These are phyloP conservation scores for Suhomyces sp. DNA, from an alignment of 805 yeast species.

Conservation along the genomic window DNA sequence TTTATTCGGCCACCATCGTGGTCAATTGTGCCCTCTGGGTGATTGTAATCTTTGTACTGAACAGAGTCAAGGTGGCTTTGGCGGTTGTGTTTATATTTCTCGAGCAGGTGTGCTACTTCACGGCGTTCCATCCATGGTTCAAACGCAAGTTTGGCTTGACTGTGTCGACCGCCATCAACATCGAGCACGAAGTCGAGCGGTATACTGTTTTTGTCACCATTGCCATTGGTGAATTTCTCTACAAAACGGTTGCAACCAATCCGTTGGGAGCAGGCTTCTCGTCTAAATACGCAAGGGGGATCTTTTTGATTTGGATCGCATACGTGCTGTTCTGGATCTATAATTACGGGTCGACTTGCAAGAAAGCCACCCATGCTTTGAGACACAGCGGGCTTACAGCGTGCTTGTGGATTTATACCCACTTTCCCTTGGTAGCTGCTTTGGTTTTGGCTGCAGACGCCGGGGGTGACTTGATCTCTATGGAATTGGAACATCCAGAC, in stretches of 20 bases:
- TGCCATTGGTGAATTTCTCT: conserved; percentile 64
- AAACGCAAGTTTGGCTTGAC: conserved; percentile 42
- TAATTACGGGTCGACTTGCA: conserved; percentile 49
- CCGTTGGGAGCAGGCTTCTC: conserved; percentile 49
- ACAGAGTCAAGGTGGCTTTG: conserved; percentile 46
- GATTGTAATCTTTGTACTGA: conserved; percentile 46
- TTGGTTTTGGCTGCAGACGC: conserved; percentile 59
- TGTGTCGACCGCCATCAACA: conserved; percentile 58
- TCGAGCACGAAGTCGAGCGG: conserved; percentile 67
- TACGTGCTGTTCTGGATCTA: conserved; percentile 53
- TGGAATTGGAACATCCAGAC: conserved; percentile 16
- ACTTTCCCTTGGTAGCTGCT: conserved; percentile 50
- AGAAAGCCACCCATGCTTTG: conserved; percentile 51
- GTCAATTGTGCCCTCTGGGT: conserved; percentile 47
- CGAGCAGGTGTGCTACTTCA: conserved; percentile 39
- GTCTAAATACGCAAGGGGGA: conserved; percentile 44
- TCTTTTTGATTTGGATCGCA: conserved; percentile 47
- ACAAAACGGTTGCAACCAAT: conserved; percentile 48
- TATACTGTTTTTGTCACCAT: conserved; percentile 56
- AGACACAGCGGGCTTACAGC: conserved; percentile 49
- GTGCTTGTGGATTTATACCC: conserved; percentile 43
- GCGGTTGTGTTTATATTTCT: conserved; percentile 38
- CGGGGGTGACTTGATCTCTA: conserved; percentile 44
- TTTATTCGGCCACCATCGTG: conserved; percentile 31
- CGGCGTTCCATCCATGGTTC: conserved; percentile 46